Evolutionary conservation across 805 yeast species (phyloP).

Genomic region (Wickerhamomyces sydowiorum): DNA sequence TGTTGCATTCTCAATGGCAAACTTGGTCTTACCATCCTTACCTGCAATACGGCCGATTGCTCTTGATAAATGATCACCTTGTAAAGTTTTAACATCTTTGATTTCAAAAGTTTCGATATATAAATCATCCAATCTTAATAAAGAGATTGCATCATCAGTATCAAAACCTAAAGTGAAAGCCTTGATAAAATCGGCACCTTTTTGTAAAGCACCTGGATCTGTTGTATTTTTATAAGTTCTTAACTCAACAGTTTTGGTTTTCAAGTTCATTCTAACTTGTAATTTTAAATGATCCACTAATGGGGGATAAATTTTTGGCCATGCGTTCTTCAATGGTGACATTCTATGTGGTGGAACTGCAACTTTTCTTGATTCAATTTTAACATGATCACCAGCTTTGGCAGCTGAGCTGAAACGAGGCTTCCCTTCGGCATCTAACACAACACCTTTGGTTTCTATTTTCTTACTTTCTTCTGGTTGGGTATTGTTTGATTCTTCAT

Average conservation of each 20-base stretch:
- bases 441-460: slow-evolving; percentile 25
- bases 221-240: slow-evolving; percentile 76
- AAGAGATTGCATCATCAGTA: slow-evolving; percentile 93
- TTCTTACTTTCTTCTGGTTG: slow-evolving; percentile 19
- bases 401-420: slow-evolving; percentile 79
- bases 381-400: slow-evolving; percentile 53
- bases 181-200: slow-evolving; percentile 94
- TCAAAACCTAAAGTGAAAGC: slow-evolving; percentile 97
- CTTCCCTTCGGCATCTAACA: slow-evolving; percentile 74
- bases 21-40: slow-evolving; percentile 97
- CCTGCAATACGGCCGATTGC: slow-evolving; percentile 99
- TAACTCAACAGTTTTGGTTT: slow-evolving; percentile 81
- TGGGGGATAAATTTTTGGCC: slow-evolving; percentile 96
- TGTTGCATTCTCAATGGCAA: slow-evolving; percentile 97
- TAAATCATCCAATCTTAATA: slow-evolving; percentile 88
- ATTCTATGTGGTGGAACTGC: slow-evolving; percentile 96
- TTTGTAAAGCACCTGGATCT: slow-evolving; percentile 92
- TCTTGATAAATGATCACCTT: slow-evolving; percentile 95
- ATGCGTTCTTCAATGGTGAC: slow-evolving; percentile 83
- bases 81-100: slow-evolving; percentile 92
- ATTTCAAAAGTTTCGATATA: slow-evolving; percentile 96
- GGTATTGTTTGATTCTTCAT: slow-evolving; percentile 8
- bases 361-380: slow-evolving; percentile 81
- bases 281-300: slow-evolving; percentile 89
- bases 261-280: slow-evolving; percentile 93